A percentile compares a stretch with the other conserved stretches of the same genome.
phyloP scores from a whole-genome alignment of 768 basidiomycete species.

The Lactarius quietus region DNA sequence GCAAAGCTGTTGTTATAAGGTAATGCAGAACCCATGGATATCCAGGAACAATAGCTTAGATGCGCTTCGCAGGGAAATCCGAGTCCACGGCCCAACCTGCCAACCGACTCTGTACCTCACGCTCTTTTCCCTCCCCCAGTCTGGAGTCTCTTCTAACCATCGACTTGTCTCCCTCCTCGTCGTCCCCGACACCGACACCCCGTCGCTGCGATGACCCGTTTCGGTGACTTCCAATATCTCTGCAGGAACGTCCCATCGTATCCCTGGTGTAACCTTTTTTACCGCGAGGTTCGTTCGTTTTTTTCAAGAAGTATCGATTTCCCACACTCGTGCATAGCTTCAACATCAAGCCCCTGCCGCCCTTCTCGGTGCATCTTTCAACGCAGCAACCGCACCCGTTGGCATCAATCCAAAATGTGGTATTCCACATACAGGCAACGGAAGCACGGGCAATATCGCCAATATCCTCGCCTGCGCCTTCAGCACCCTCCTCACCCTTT shows the following conservation, averaged over 20 bases:
- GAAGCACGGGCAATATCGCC: slow-evolving; percentile 76
- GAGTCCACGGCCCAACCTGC: not conserved
- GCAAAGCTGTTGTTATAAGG: not conserved
- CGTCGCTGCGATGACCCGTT: slow-evolving; percentile 45
- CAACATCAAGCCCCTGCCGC: slow-evolving; percentile 32
- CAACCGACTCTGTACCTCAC: not conserved
- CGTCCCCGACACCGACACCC: slow-evolving; percentile 7
- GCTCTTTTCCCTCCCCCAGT: not conserved
- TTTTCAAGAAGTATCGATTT: slow-evolving; percentile 20
- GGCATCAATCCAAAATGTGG: slow-evolving; percentile 82
- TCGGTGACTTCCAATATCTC: slow-evolving; percentile 69
- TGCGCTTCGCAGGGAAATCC: not conserved
- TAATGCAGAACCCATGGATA: not conserved
- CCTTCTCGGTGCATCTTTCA: slow-evolving; percentile 42
- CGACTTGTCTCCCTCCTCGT: not conserved
- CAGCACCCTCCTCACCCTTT: slow-evolving; percentile 56
- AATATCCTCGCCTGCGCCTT: slow-evolving; percentile 81
- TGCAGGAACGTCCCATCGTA: slow-evolving; percentile 73
- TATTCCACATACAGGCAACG: slow-evolving; percentile 57
- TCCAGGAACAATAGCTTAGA: slow-evolving; percentile 1
- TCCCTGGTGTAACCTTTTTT: slow-evolving; percentile 94
- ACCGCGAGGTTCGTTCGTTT: slow-evolving; percentile 61
- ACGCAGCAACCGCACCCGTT: slow-evolving; percentile 59
- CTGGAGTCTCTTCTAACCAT: not conserved
- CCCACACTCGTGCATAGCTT: slow-evolving; percentile 28